Evolutionary conservation across 2,329 filamentous ascomycete genomes (phyloP), one percentile per base, ranked within the genome.

Genomic region (Fusarium paranaense): DNA sequence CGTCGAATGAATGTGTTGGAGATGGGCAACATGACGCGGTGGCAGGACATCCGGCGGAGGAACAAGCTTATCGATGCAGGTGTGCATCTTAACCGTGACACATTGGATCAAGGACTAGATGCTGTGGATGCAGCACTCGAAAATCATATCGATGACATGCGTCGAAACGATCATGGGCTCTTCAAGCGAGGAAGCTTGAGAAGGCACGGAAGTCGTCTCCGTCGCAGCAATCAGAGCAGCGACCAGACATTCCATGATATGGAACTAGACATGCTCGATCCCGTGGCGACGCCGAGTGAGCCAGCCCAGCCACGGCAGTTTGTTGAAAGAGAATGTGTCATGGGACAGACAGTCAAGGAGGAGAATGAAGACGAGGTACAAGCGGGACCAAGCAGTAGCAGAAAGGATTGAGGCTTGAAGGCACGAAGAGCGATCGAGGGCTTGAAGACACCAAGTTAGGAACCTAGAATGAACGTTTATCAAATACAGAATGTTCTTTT

Each of bases 1-100:
- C 87, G 93, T 59, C 87, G 91, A 69, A 90, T 95, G 87, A 94
- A 90, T 79, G 80, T 94, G 27, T 84, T 95, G 18, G 93, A 95
- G 80, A 83, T 94, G 67, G 93, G 93, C 0, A 83, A 85, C 38
- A 85, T 92, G 85, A 92, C 88, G 60, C 85, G 93, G 45, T 95
- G 92, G 91, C 92, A 89, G 27, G 93, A 95, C 81, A 94, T 95
- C 69, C 85, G 90, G 69, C 87, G 83, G 74, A 88, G 86, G 78
- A 92, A 92, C 76, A 85, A 83, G 54, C 82, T 92, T 58, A 86
- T 91, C 57, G 89, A 90, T 73, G 81, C 80, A 9, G 80, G 79
- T 14, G 77, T 78, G 7, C 82, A 84, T 70, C 75, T 83, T 33
- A 84, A 84, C 60, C 80, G 80, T 9, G 79, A 78, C 20, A 82